Evolutionary conservation across 345 rosid genomes (phyloP), one percentile per base, ranked within the genome.

Genomic region (Eutrema yunnanense): DNA sequence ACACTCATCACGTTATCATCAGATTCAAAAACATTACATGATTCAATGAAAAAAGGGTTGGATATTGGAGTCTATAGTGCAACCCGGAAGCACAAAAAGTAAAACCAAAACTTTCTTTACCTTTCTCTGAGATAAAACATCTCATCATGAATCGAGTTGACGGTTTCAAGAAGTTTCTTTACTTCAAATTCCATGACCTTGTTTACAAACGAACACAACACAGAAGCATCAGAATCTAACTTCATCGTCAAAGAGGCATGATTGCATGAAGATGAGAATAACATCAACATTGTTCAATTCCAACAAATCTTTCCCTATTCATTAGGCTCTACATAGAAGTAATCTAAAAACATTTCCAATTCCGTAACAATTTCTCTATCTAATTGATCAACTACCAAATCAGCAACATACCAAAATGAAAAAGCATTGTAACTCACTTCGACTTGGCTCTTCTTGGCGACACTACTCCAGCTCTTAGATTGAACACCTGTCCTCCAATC

Each of bases 371-470:
- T 9, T 14, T 53, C 44, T 26, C 14, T 47, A 49, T n/a, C 37
- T 36, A 48, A 57, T 19, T 55, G 16, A 9, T 42, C 52, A 67
- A 14, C 37, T 52, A 53, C 51, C 44, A 32, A 32, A 64, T 9
- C 32, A 47, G 16, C 16, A 16, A 19, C 4, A 33, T 16, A 44
- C 27, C 40, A 22, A 53, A 48, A 8, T 16, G 5, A 1, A 59
- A 34, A 44, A 51, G 26, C 36, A 36, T 4, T 43, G 1, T 16
- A 13, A 84, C 95, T 86, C 76, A 95, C 99, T 57, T 90, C 90
- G 49, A 92, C 85, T 74, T 90, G 85, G 62, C 87, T 92, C 76
- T 92, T 92, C 92, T 95, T 95, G 64, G 99, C 99, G 2, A 92
- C 86, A 59, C 65, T 90, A 41, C 81, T 60, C 98, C 98, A 95